Evolutionary conservation across 2,329 filamentous ascomycete species (phyloP).

Genomic region (Fusarium sp.): DNA sequence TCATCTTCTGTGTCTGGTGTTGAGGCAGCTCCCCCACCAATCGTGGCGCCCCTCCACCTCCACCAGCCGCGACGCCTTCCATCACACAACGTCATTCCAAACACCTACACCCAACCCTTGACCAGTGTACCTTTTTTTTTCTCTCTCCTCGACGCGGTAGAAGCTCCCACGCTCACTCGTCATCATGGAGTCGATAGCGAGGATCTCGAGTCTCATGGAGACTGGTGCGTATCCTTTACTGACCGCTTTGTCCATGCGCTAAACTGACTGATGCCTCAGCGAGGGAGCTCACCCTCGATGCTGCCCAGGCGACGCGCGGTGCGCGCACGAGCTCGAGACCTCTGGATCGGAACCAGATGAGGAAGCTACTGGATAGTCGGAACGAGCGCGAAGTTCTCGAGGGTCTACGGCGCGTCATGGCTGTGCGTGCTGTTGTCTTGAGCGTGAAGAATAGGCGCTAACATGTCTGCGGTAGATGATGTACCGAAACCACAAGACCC

Average conservation of each 20-base stretch:
- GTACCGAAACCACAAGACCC: slow-evolving; percentile 88
- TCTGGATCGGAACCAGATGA: slow-evolving; percentile 85
- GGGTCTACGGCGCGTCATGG: slow-evolving; percentile 87
- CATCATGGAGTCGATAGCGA: slow-evolving; percentile 93
- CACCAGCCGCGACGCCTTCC: slow-evolving; percentile 11
- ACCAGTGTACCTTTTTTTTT: slow-evolving; percentile 14
- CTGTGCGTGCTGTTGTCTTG: slow-evolving; percentile 67
- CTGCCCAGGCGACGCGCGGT: slow-evolving; percentile 86
- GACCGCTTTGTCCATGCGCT: slow-evolving; percentile 2
- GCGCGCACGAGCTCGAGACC: slow-evolving; percentile 71
- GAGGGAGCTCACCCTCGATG: slow-evolving; percentile 96
- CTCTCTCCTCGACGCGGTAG: slow-evolving; percentile 24
- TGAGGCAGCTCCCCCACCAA: slow-evolving; percentile 28
- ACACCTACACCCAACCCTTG: slow-evolving; percentile 29
- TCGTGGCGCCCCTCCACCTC: slow-evolving; percentile 39
- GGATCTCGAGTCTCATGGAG: slow-evolving; percentile 94
- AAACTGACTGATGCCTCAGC: slow-evolving; percentile 65
- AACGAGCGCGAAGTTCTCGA: slow-evolving; percentile 94
- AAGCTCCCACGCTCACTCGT: slow-evolving; percentile 31
- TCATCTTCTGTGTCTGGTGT: not conserved
- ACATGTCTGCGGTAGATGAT: slow-evolving; percentile 76
- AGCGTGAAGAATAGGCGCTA: not conserved
- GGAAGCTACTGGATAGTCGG: slow-evolving; percentile 93
- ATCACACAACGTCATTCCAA: slow-evolving; percentile 43
- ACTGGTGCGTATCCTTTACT: slow-evolving; percentile 72